phyloP scores from a whole-genome alignment of 2,329 filamentous ascomycete genomes.

The Daldinia sp. region DNA sequence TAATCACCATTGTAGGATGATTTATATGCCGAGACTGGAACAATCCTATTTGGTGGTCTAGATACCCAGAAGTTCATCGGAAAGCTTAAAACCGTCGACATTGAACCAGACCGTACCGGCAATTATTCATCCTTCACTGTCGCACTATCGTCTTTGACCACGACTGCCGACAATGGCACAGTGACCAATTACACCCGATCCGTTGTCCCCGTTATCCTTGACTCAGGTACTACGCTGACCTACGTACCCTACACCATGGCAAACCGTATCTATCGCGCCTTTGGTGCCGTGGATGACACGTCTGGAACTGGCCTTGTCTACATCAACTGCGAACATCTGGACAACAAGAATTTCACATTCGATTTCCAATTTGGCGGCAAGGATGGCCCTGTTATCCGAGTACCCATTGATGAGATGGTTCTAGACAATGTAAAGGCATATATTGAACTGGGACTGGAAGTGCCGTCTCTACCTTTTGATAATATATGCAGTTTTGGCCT shows the following conservation, averaged over 20 bases:
- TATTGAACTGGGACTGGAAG: conserved; percentile 43
- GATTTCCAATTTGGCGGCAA: conserved; percentile 58
- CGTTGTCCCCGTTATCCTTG: conserved; percentile 67
- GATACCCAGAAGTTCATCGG: conserved; percentile 76
- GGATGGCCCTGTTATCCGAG: conserved; percentile 51
- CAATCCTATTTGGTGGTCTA: conserved; percentile 76
- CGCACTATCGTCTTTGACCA: conserved; percentile 52
- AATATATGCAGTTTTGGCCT: conserved; percentile 68
- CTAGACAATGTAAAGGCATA: conserved; percentile 54
- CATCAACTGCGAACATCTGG: conserved; percentile 57
- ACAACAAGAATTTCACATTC: conserved; percentile 49
- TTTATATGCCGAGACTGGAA: conserved; percentile 68
- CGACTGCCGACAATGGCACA: conserved; percentile 54
- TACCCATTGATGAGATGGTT: conserved; percentile 55
- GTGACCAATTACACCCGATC: conserved; percentile 47
- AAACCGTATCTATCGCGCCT: conserved; percentile 52
- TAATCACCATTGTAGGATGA: conserved; percentile 57
- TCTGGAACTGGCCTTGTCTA: conserved; percentile 54
- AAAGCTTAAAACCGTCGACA: conserved; percentile 65
- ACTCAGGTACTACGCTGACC: conserved; percentile 74
- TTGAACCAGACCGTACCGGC: conserved; percentile 60
- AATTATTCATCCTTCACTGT: conserved; percentile 58
- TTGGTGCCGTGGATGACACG: conserved; percentile 57
- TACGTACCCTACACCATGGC: conserved; percentile 69
- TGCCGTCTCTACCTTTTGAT: conserved; percentile 55